phyloP scores from a whole-genome alignment of 1,284 basidiomycete genomes.

The Ustilago curta region DNA sequence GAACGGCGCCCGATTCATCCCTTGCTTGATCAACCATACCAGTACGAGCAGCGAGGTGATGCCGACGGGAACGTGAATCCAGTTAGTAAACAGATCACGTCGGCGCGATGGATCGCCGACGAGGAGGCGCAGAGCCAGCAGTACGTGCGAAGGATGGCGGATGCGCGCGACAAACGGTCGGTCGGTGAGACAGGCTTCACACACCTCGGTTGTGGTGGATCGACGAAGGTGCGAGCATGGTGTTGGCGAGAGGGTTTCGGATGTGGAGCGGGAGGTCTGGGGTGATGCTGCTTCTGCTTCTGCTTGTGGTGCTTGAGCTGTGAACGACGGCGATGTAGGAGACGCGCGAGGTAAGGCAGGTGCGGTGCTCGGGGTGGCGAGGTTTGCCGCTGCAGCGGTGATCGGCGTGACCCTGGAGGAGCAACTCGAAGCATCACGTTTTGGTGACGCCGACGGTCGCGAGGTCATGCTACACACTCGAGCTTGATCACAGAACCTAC shows the following conservation, averaged over 20 bases:
- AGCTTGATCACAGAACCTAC: too few species aligned
- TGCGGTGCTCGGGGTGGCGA: too few species aligned
- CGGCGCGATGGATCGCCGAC: conserved; percentile 33
- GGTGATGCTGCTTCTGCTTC: conserved; percentile 3
- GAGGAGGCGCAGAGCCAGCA: conserved; percentile 19
- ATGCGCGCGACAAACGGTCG: conserved; percentile 24
- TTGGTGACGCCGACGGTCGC: too few species aligned
- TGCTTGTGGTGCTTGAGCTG: conserved; percentile 1
- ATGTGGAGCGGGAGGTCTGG: neutral
- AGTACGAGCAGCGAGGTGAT: conserved; percentile 47
- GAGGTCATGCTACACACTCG: too few species aligned
- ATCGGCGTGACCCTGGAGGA: too few species aligned
- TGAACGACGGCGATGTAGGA: neutral
- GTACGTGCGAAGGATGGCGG: conserved; percentile 24
- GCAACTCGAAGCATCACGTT: too few species aligned
- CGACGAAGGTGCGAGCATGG: neutral
- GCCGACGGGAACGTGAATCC: conserved; percentile 60
- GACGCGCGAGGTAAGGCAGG: neutral
- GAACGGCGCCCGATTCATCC: conserved; percentile 53
- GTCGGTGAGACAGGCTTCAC: conserved; percentile 17
- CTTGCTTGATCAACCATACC: conserved; percentile 52
- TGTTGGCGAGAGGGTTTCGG: neutral
- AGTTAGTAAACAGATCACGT: conserved; percentile 48
- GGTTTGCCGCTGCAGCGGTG: too few species aligned
- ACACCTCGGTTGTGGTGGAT: neutral